phyloP scores from a whole-genome alignment of 176 grass and related monocot species.

The Ensete ventricosum region DNA sequence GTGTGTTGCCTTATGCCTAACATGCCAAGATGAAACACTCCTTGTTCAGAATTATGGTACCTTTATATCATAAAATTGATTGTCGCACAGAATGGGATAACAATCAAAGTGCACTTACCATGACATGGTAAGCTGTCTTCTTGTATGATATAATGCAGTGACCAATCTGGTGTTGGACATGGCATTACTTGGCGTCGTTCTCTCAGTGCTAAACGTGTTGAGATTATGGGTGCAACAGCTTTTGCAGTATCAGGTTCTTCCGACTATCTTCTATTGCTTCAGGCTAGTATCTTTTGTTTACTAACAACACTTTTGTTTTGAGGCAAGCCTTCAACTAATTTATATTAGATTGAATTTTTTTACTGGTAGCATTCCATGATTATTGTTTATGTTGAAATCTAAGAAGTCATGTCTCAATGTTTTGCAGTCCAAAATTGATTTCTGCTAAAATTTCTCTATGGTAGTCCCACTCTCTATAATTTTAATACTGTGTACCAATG shows the following conservation, averaged over 20 bases:
- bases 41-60: neutral
- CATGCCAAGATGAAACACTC: neutral
- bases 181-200: slow-evolving; percentile 60
- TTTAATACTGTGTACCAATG: too few species aligned
- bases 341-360: too few species aligned
- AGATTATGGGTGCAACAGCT: slow-evolving; percentile 66
- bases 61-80: neutral
- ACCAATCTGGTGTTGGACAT: slow-evolving; percentile 80
- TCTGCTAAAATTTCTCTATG: neutral
- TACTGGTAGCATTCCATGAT: neutral
- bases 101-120: neutral
- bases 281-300: too few species aligned
- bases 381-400: neutral
- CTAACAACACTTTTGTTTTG: too few species aligned
- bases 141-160: slow-evolving; percentile 35
- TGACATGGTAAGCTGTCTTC: neutral
- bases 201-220: slow-evolving; percentile 47
- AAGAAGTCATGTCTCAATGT: neutral
- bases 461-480: neutral
- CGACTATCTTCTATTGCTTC: neutral
- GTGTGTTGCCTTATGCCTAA: neutral
- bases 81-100: neutral
- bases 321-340: too few species aligned
- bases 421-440: neutral
- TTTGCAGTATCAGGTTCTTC: slow-evolving; percentile 82